Conservation (phyloP, 2,329 filamentous ascomycete genomes). For the Cladosporium oxysporum region DNA sequence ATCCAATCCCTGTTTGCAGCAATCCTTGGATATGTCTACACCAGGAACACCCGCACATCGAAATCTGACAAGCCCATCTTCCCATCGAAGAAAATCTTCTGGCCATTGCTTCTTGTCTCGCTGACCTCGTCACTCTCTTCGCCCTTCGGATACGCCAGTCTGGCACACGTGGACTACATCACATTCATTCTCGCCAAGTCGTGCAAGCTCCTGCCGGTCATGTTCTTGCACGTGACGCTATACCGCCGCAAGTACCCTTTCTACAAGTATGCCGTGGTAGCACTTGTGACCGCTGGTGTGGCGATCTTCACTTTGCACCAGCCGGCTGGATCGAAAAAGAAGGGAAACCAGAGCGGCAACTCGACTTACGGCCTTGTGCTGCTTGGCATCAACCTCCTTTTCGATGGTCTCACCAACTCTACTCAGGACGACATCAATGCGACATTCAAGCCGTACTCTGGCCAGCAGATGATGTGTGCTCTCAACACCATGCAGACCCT, state of each 20-base stretch:
- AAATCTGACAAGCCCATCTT: conserved; percentile 64
- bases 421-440: conserved; percentile 94
- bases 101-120: conserved; percentile 80
- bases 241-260: conserved; percentile 88
- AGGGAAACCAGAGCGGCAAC: conserved; percentile 50
- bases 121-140: conserved; percentile 84
- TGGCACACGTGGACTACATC: conserved; percentile 95
- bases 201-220: conserved; percentile 98
- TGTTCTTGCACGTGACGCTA: conserved; percentile 91
- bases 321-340: conserved; percentile 33
- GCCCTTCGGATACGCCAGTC: conserved; percentile 92
- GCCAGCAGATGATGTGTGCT: conserved; percentile 99
- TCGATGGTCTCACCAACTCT: conserved; percentile 94
- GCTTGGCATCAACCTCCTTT: conserved; percentile 84
- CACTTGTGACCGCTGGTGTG: conserved; percentile 86
- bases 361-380: conserved; percentile 79
- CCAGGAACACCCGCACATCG: conserved; percentile 58
- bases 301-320: conserved; percentile 92
- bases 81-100: conserved; percentile 71
- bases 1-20: conserved; percentile 90
- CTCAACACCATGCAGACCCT: conserved; percentile 86
- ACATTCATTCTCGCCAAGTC: conserved; percentile 96
- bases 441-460: conserved; percentile 74
- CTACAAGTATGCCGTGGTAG: conserved; percentile 94
- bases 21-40: conserved; percentile 77